Conservation (phyloP, 495 filamentous ascomycete genomes). For the Penicillium coffeae region DNA sequence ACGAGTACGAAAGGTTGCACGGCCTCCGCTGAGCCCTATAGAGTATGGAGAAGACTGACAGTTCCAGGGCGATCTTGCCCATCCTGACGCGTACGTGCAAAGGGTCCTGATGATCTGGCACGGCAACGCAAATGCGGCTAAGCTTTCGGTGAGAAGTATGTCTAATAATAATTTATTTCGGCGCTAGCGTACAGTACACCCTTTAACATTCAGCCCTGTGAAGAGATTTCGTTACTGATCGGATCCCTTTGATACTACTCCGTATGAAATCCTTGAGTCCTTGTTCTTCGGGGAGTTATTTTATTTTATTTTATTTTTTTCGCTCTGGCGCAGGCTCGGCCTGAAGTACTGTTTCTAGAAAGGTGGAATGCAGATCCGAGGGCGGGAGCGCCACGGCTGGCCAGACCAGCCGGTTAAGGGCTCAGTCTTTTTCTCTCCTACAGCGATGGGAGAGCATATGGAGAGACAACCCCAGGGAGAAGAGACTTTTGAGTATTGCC, state of each 20-base stretch:
- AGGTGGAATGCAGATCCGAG: not conserved
- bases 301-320: not conserved
- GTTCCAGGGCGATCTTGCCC: not conserved
- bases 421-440: not conserved
- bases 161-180: too few relatives aligned
- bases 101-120: too few relatives aligned
- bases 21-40: conserved; percentile 5
- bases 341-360: not conserved
- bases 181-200: too few relatives aligned
- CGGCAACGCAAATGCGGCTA: too few relatives aligned
- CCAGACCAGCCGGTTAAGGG: not conserved
- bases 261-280: too few relatives aligned
- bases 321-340: not conserved
- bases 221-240: too few relatives aligned
- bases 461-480: not conserved
- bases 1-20: conserved; percentile 27
- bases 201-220: too few relatives aligned
- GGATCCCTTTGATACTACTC: not conserved
- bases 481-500: too few relatives aligned
- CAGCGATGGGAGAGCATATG: too few relatives aligned
- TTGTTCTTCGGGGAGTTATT: too few relatives aligned
- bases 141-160: too few relatives aligned
- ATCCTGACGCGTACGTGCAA: not conserved
- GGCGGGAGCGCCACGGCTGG: not conserved
- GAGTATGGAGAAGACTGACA: too few relatives aligned